Base-by-base conservation (phyloP, 306 rosid species). In the Sophora flavescens region DNA sequence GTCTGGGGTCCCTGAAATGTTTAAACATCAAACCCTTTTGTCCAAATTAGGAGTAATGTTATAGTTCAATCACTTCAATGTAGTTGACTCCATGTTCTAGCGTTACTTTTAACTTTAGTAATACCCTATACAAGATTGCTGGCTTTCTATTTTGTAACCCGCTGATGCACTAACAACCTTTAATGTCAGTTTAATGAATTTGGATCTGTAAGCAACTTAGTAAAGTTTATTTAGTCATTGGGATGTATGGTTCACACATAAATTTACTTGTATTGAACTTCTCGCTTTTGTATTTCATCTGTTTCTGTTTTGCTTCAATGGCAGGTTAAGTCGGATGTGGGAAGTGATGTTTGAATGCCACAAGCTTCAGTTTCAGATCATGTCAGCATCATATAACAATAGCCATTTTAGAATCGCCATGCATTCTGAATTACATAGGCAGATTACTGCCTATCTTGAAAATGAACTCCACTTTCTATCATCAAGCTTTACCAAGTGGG, bases 321-420 rank as follows among this genome's bases (percentile, higher is more conserved):
- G 35, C 84, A 95, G 99, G 88, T 84, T 92, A 81, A 77, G 82
- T 69, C 90, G 93, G 74, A 95, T 92, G 99, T 95, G 98, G 99
- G 92, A 88, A 65, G 93, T 80, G 84, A 91, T 95, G 99, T 82
- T 57, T 45, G 92, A 89, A 70, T 92, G 97, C 84, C 97, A 92
- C 96, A 88, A 80, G 83, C 92, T 69, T 74, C 98, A 94, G 83
- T 81, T 81, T 61, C 85, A 80, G 83, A 86, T 94, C 13, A 92
- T 94, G 74, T 78, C 90, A 6, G 84, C 78, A 51, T 88, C 93
- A 41, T 74, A 84, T 68, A 81, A 50, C 71, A 84, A 63, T 70
- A 81, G 90, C 79, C 91, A 85, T 59, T 70, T 85, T 35, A 89
- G 86, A 77, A 81, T 90, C 50, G 60, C 89, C 2, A 68, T 74